These are phyloP conservation scores for Sugiyamaella americana DNA, from an alignment of 805 yeast genomes.

Conservation along the genomic window DNA sequence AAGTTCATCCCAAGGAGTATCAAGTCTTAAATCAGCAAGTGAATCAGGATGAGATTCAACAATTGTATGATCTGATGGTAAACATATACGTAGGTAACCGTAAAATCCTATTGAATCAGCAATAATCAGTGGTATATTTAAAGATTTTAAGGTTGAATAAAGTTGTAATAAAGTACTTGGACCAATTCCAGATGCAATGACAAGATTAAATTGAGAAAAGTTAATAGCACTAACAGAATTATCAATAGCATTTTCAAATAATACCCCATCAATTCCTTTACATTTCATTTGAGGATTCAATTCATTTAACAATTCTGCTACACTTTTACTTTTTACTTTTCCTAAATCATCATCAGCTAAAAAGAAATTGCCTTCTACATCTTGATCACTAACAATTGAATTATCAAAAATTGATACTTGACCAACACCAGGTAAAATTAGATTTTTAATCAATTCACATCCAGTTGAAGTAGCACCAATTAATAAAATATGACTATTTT, in stretches of 20 bases:
- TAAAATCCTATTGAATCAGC: slow-evolving; percentile 57
- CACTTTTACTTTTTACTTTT: slow-evolving; percentile 34
- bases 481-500: slow-evolving; percentile 53
- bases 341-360: slow-evolving; percentile 42
- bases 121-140: slow-evolving; percentile 49
- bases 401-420: slow-evolving; percentile 54
- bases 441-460: slow-evolving; percentile 64
- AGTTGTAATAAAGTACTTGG: slow-evolving; percentile 26
- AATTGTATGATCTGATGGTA: slow-evolving; percentile 52
- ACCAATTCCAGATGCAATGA: slow-evolving; percentile 40
- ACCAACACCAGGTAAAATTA: slow-evolving; percentile 71
- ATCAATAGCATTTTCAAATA: not conserved
- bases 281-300: slow-evolving; percentile 57
- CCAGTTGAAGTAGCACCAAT: slow-evolving; percentile 53
- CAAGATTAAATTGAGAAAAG: slow-evolving; percentile 37
- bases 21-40: slow-evolving; percentile 60
- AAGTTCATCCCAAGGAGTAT: slow-evolving; percentile 67
- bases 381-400: slow-evolving; percentile 35
- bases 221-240: not conserved
- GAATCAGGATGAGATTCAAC: slow-evolving; percentile 67
- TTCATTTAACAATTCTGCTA: slow-evolving; percentile 42
- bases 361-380: slow-evolving; percentile 60
- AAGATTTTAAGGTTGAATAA: slow-evolving; percentile 37
- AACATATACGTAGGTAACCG: slow-evolving; percentile 49
- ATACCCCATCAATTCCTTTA: slow-evolving; percentile 7